Percentiles rank a stretch among this genome's conserved stretches.
These are phyloP conservation scores for Vanilla planifolia DNA, from an alignment of 106 monocot genomes.

Conservation along the genomic window DNA sequence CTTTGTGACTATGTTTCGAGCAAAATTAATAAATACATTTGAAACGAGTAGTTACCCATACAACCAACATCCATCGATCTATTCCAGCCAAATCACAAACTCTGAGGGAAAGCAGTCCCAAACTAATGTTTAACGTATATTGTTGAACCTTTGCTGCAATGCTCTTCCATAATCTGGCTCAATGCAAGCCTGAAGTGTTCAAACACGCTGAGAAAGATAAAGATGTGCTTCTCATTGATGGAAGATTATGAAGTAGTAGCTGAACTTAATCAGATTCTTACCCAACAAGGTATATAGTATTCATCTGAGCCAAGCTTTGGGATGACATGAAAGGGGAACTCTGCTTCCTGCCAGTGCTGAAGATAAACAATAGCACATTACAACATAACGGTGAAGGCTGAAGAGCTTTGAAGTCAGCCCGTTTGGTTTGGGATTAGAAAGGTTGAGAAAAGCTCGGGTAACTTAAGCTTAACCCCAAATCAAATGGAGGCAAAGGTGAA, in stretches of 20 bases:
- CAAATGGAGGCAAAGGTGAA: not conserved
- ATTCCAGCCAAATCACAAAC: not conserved
- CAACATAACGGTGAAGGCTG: not conserved
- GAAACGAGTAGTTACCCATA: conserved; percentile 63
- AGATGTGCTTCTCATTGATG: too few species aligned
- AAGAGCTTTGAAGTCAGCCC: not conserved
- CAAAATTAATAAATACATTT: conserved; percentile 59
- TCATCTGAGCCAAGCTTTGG: conserved; percentile 55
- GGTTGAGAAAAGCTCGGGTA: not conserved
- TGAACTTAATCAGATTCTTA: conserved; percentile 4
- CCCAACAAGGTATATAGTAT: conserved; percentile 69
- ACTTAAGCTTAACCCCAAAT: not conserved
- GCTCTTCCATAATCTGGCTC: conserved; percentile 88
- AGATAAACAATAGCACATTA: not conserved
- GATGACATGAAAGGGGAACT: conserved; percentile 65
- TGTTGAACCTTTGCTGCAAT: conserved; percentile 54
- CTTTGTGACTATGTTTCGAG: conserved; percentile 28
- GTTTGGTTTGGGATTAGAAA: not conserved
- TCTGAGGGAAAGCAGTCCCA: too few species aligned
- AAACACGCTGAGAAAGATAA: not conserved
- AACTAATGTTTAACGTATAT: too few species aligned
- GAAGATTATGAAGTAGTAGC: not conserved
- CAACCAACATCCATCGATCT: conserved; percentile 68
- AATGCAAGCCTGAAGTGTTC: conserved; percentile 46
- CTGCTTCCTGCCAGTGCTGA: conserved; percentile 79